phyloP scores from a whole-genome alignment of 2,329 filamentous ascomycete genomes.

The Ophiostoma tasmaniense region DNA sequence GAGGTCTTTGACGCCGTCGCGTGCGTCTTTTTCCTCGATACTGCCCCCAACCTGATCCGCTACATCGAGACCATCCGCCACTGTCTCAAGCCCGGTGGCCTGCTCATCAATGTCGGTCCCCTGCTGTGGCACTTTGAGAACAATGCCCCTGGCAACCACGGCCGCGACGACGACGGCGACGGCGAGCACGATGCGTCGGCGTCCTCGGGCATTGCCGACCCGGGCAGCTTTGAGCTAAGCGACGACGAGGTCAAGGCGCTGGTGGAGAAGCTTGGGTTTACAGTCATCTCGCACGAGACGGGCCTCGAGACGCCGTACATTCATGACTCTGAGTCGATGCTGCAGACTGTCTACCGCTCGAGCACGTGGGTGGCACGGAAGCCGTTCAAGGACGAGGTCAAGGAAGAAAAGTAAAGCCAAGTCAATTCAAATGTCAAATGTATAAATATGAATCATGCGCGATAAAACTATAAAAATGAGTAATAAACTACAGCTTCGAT shows the following conservation, averaged over 20 bases:
- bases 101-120: conserved; percentile 86
- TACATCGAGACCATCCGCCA: conserved; percentile 78
- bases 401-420: background rate
- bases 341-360: conserved; percentile 71
- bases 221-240: conserved; percentile 81
- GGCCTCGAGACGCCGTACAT: conserved; percentile 74
- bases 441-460: background rate
- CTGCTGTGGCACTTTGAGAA: conserved; percentile 94
- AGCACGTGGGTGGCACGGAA: conserved; percentile 84
- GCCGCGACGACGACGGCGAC: conserved; percentile 43
- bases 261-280: conserved; percentile 67
- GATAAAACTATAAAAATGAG: background rate
- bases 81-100: conserved; percentile 67
- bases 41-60: conserved; percentile 81
- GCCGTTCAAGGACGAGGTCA: background rate
- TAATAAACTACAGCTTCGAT: conserved; percentile 34
- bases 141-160: conserved; percentile 50
- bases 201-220: conserved; percentile 69
- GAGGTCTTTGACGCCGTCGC: conserved; percentile 71
- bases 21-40: conserved; percentile 94
- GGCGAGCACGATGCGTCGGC: conserved; percentile 40
- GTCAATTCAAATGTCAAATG: background rate
- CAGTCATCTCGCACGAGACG: conserved; percentile 53
- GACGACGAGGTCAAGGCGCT: conserved; percentile 79
- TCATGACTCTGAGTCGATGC: conserved; percentile 74